phyloP scores from a whole-genome alignment of 2,329 filamentous ascomycete genomes.

The Colletotrichum sojae region DNA sequence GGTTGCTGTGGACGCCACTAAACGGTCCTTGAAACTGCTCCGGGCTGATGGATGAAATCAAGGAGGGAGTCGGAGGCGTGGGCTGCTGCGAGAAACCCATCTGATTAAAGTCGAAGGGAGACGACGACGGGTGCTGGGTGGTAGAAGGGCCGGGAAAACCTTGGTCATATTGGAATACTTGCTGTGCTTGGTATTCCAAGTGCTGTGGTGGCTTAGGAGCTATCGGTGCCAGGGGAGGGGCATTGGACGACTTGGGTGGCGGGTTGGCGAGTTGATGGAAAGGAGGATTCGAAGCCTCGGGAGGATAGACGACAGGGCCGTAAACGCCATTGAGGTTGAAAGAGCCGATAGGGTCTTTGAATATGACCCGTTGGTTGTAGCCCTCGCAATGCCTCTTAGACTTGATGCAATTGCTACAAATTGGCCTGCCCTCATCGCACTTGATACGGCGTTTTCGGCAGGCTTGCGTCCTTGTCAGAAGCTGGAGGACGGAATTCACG shows the following conservation, averaged over 20 bases:
- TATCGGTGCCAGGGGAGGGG: conserved; percentile 59
- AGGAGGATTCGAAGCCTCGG: conserved; percentile 60
- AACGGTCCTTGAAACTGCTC: conserved; percentile 39
- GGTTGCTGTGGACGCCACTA: conserved; percentile 4
- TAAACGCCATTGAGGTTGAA: conserved; percentile 63
- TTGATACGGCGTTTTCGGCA: conserved; percentile 97
- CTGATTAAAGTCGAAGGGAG: conserved; percentile 43
- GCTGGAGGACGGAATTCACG: not conserved
- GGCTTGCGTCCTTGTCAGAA: conserved; percentile 64
- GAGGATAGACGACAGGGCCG: conserved; percentile 61
- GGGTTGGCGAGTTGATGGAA: conserved; percentile 60
- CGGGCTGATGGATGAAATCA: conserved; percentile 35
- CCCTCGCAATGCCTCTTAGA: conserved; percentile 88
- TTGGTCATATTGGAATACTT: conserved; percentile 48
- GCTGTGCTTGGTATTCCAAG: conserved; percentile 51
- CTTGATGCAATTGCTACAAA: conserved; percentile 87
- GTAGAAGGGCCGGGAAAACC: conserved; percentile 46
- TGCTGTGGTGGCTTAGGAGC: conserved; percentile 65
- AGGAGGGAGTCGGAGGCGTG: conserved; percentile 37
- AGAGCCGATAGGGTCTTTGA: conserved; percentile 79
- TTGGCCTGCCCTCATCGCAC: conserved; percentile 90
- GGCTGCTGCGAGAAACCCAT: conserved; percentile 41
- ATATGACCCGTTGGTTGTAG: conserved; percentile 85
- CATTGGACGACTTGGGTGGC: conserved; percentile 57
- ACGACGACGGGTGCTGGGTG: conserved; percentile 30